phyloP scores from a whole-genome alignment of 139 green algal genomes.

The Raphidocelis subcapitata region DNA sequence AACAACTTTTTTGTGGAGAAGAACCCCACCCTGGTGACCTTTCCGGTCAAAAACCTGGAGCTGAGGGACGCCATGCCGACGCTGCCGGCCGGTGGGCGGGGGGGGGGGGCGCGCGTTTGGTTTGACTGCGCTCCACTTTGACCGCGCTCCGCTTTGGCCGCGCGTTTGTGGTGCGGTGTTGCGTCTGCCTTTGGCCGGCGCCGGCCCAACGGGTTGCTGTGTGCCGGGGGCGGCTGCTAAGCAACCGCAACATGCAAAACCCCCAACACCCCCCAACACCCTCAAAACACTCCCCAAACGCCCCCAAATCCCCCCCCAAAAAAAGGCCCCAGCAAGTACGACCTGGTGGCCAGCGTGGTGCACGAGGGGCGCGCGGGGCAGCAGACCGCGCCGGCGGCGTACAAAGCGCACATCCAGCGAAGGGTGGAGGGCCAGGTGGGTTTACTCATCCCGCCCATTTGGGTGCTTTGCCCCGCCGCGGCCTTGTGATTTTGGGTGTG shows the following conservation, averaged over 20 bases:
- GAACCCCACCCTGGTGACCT: conserved; percentile 98
- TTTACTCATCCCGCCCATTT: too few relatives aligned
- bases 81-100: conserved; percentile 35
- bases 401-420: conserved; percentile 76
- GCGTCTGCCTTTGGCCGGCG: not conserved
- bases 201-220: not conserved
- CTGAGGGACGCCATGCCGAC: conserved; percentile 79
- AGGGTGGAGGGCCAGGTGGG: conserved; percentile 48
- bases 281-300: too few relatives aligned
- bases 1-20: conserved; percentile 96
- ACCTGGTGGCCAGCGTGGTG: conserved; percentile 91
- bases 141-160: not conserved
- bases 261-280: too few relatives aligned
- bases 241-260: not conserved
- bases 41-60: conserved; percentile 94
- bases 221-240: not conserved
- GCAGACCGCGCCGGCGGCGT: conserved; percentile 20
- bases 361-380: conserved; percentile 59
- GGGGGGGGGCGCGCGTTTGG: not conserved
- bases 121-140: not conserved
- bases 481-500: not conserved
- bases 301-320: too few relatives aligned
- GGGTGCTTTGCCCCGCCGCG: too few relatives aligned
- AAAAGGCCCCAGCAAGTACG: conserved; percentile 79
- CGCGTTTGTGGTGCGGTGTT: not conserved